A percentile compares a stretch with the other conserved stretches of the same genome.
These are phyloP conservation scores for Yamadazyma tumulicola DNA, from an alignment of 805 yeast species.

Conservation along the genomic window DNA sequence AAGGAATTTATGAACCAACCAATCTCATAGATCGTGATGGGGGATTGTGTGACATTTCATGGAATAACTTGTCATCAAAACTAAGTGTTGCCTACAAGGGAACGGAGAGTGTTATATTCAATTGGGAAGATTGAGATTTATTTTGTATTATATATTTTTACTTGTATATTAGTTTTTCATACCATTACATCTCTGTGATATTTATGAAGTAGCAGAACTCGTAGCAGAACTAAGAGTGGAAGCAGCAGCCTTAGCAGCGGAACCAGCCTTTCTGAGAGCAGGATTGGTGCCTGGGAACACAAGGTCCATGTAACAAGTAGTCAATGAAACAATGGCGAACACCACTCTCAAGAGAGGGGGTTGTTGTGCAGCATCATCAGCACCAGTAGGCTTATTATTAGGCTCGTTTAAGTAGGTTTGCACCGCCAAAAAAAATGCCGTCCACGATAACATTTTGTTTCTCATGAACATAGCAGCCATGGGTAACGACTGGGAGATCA, in stretches of 20 bases:
- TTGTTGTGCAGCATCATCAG: conserved; percentile 27
- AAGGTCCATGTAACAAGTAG: conserved; percentile 54
- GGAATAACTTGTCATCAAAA: conserved; percentile 27
- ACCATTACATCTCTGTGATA: neutral
- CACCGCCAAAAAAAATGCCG: conserved; percentile 48
- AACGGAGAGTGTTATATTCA: conserved; percentile 25
- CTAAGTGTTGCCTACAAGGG: conserved; percentile 35
- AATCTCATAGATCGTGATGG: conserved; percentile 10
- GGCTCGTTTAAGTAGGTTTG: conserved; percentile 48
- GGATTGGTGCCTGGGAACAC: conserved; percentile 43
- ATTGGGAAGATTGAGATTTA: too few species aligned
- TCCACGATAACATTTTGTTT: conserved; percentile 55
- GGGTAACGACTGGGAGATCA: conserved; percentile 56
- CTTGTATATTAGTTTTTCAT: too few species aligned
- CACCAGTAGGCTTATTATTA: conserved; percentile 22
- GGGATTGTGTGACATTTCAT: conserved; percentile 37
- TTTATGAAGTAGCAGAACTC: neutral
- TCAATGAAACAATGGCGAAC: conserved; percentile 46
- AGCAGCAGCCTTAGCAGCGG: conserved; percentile 17
- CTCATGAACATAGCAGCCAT: conserved; percentile 69
- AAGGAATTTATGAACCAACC: conserved; percentile 4
- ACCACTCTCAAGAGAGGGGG: conserved; percentile 46
- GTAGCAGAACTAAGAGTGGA: conserved; percentile 3
- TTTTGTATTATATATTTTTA: too few species aligned
- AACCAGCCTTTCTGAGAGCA: conserved; percentile 20